A percentile compares a stretch with the other conserved stretches of the same genome.
These are phyloP conservation scores for Trichoderma koningiopsis DNA, from an alignment of 2,329 filamentous ascomycete species.

Conservation along the genomic window DNA sequence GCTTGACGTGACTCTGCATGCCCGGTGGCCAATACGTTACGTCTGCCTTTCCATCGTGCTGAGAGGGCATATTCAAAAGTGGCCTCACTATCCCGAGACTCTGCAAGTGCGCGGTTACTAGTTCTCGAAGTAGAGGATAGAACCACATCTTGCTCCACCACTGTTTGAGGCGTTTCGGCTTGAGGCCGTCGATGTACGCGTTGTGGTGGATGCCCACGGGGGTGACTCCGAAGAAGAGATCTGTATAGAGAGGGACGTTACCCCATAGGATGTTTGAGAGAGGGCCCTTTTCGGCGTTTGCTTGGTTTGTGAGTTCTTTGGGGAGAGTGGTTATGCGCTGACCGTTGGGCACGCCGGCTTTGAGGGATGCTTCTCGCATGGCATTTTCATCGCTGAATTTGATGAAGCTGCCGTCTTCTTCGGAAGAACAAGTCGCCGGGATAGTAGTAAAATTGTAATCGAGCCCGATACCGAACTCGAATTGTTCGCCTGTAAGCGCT, in stretches of 20 bases:
- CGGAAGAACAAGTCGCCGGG: slow-evolving; percentile 35
- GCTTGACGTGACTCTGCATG: not conserved
- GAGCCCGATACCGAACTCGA: slow-evolving; percentile 45
- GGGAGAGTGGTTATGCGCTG: not conserved
- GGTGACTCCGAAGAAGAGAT: slow-evolving; percentile 1
- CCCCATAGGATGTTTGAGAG: slow-evolving; percentile 10
- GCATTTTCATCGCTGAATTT: slow-evolving; percentile 33
- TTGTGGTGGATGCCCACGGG: slow-evolving; percentile 22
- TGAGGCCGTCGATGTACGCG: slow-evolving; percentile 17
- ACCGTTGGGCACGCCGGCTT: slow-evolving; percentile 26
- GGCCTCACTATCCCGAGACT: not conserved
- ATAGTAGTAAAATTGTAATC: slow-evolving; percentile 44
- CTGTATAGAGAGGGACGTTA: not conserved
- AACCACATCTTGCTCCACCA: slow-evolving; percentile 18
- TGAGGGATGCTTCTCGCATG: slow-evolving; percentile 33
- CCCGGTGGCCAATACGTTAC: slow-evolving; percentile 1
- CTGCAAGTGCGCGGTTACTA: not conserved
- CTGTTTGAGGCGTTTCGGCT: not conserved
- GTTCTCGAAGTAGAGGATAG: not conserved
- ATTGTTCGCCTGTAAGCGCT: slow-evolving; percentile 35
- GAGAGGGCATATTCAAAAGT: not conserved
- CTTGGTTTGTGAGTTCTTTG: not conserved
- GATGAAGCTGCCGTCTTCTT: slow-evolving; percentile 43
- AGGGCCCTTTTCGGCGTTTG: not conserved
- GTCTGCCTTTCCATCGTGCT: not conserved